Evolutionary conservation across 108 stramenopile genomes (phyloP).

Genomic region (Skeletonema costatum): DNA sequence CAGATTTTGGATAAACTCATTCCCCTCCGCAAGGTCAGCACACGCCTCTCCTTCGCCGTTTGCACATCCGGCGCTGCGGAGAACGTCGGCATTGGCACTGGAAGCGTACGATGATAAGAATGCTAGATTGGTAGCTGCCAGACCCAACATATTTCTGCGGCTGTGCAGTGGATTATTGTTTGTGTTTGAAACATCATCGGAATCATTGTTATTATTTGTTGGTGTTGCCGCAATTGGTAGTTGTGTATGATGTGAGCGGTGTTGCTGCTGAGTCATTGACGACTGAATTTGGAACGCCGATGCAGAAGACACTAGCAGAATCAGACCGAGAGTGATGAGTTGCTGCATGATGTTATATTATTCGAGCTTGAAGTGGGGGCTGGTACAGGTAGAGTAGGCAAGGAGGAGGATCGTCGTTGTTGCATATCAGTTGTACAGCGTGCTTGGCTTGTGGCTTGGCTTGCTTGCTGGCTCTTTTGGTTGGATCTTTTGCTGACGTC

Average conservation of each 20-base stretch:
- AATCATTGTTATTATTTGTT: neutral
- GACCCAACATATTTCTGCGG: neutral
- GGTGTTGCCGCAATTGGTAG: neutral
- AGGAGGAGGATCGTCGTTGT: too few species aligned
- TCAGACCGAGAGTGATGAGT: neutral
- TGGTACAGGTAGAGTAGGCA: too few species aligned
- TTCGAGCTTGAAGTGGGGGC: neutral
- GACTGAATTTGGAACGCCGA: neutral
- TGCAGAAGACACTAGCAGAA: neutral
- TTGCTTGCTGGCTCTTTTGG: too few species aligned
- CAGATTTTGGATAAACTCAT: slow-evolving; percentile 67
- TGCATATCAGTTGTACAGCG: too few species aligned
- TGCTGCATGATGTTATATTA: neutral
- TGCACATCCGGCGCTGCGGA: slow-evolving; percentile 64
- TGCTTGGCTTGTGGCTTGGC: too few species aligned
- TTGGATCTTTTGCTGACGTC: too few species aligned
- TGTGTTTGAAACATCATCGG: neutral
- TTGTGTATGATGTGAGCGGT: neutral
- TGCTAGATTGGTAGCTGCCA: neutral
- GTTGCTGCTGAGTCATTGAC: neutral
- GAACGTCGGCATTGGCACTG: slow-evolving; percentile 44
- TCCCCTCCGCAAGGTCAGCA: slow-evolving; percentile 71
- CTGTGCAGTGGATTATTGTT: neutral
- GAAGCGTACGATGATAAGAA: neutral
- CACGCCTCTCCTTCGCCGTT: slow-evolving; percentile 78